Percentiles rank a stretch among this genome's conserved stretches.
phyloP scores from a whole-genome alignment of 805 yeast species.

The Wickerhamomyces chambardii region DNA sequence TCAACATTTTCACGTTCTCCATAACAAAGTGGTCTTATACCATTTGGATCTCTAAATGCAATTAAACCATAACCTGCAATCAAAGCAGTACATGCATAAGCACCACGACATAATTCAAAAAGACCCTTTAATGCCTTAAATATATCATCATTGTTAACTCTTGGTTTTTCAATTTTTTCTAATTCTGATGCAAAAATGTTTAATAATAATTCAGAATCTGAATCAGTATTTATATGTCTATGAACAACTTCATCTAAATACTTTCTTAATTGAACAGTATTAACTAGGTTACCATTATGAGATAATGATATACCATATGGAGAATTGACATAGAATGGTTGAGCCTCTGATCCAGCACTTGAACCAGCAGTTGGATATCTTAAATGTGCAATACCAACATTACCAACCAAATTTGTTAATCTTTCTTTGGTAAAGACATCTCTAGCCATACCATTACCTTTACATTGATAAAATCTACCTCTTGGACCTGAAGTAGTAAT shows the following conservation, averaged over 20 bases:
- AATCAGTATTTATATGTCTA: conserved; percentile 95
- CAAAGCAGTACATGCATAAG: conserved; percentile 94
- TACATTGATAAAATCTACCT: conserved; percentile 93
- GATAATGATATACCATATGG: conserved; percentile 90
- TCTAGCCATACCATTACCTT: conserved; percentile 98
- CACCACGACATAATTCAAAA: conserved; percentile 78
- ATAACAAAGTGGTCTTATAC: conserved; percentile 82
- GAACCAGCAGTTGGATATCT: conserved; percentile 98
- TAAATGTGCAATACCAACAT: conserved; percentile 92
- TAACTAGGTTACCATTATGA: conserved; percentile 94
- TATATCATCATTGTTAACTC: conserved; percentile 87
- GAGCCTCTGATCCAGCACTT: conserved; percentile 93
- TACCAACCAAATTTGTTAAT: conserved; percentile 74
- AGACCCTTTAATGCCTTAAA: conserved; percentile 83
- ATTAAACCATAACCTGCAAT: conserved; percentile 93
- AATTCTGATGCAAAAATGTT: conserved; percentile 90
- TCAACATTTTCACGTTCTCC: conserved; percentile 72
- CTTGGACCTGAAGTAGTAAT: conserved; percentile 91
- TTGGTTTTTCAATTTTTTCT: conserved; percentile 83
- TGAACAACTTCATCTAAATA: conserved; percentile 91
- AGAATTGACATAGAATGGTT: conserved; percentile 95
- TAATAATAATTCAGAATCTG: conserved; percentile 85
- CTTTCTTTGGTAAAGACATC: conserved; percentile 89
- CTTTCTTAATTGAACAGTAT: conserved; percentile 65
- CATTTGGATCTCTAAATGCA: conserved; percentile 97